phyloP scores from a whole-genome alignment of 306 rosid species.

The Inga oerstediana region DNA sequence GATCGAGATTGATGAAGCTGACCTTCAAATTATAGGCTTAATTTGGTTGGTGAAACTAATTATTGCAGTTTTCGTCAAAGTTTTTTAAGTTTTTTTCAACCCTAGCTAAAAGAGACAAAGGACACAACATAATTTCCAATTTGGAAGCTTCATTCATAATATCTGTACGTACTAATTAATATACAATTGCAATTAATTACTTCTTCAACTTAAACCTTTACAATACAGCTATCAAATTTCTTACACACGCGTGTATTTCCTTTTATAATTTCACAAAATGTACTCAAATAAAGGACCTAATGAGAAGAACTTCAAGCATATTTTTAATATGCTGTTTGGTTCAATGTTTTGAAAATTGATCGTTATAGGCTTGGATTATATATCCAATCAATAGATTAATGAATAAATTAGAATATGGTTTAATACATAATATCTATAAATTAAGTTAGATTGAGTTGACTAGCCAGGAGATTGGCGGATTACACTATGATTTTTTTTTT shows the following conservation, averaged over 20 bases:
- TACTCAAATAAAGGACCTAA: neutral
- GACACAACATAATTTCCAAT: neutral
- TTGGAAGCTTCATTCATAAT: neutral
- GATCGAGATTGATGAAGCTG: neutral
- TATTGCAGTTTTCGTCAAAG: slow-evolving; percentile 10
- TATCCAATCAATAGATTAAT: too few relatives aligned
- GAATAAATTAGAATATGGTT: neutral
- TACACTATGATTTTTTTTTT: too few relatives aligned
- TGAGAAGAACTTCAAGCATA: neutral
- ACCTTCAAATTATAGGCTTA: slow-evolving; percentile 39
- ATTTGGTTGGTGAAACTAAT: slow-evolving; percentile 44
- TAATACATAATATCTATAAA: too few relatives aligned
- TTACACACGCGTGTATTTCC: neutral
- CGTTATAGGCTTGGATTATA: too few relatives aligned
- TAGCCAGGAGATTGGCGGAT: neutral
- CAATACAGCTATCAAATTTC: neutral
- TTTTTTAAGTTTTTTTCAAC: slow-evolving; percentile 27
- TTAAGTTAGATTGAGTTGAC: neutral
- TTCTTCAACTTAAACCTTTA: neutral
- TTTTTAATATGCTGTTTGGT: too few relatives aligned
- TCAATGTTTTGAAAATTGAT: too few relatives aligned
- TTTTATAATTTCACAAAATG: too few relatives aligned
- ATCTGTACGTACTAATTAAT: neutral
- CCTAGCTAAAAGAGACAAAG: neutral
- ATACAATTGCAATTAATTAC: neutral